Evolutionary conservation across 768 basidiomycete species (phyloP), one percentile per base, ranked within the genome.

Genomic region (Hebeloma cylindrosporum): DNA sequence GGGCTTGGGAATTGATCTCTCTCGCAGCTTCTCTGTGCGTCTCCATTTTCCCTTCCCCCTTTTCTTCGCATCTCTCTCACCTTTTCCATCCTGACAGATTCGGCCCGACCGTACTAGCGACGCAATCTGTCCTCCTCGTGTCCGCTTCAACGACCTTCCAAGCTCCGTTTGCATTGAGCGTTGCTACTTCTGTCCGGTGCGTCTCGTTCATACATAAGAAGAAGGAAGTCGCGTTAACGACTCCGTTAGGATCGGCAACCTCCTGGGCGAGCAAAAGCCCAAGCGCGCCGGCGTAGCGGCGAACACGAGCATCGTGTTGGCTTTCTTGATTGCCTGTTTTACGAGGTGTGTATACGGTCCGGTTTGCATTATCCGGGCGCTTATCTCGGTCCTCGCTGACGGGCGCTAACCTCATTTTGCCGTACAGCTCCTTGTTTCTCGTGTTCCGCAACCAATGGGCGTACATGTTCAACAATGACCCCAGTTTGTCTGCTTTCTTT

Each of bases 1-100:
- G 94, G 93, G 85, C 87, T 28, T 95, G 95, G 95, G 93, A 96
- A 65, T 75, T 92, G 5, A 65, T 88, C 23, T 84, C 83, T 17
- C 68, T 80, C 2, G 75, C 72, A 4, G 78, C 78, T 3, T 74
- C 73, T 49, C 53, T 75, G 69, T 75, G 51, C 48, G 72, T 61
- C 14, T 25, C 28, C 3, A 7, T 26, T 13, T 14, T 28, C 2
- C 21, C 18, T 5, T 34, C 32, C n/a, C 13, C 32, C 7, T 10
- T 16, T 2, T 25, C 17, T 16, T 11, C 21, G 21, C 30, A 22
- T 36, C 11, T 14, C n/a, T n/a, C n/a, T 32, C 22, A 22, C 11
- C 29, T 26, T 7, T 43, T 35, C 1, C 25, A 16, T 28, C 10
- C n/a, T 30, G 7, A 26, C 35, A 89, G 88, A 32, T 66, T 96